These are phyloP conservation scores for Sugiyamaella lignohabitans DNA, from an alignment of 805 yeast genomes.

Conservation along the genomic window DNA sequence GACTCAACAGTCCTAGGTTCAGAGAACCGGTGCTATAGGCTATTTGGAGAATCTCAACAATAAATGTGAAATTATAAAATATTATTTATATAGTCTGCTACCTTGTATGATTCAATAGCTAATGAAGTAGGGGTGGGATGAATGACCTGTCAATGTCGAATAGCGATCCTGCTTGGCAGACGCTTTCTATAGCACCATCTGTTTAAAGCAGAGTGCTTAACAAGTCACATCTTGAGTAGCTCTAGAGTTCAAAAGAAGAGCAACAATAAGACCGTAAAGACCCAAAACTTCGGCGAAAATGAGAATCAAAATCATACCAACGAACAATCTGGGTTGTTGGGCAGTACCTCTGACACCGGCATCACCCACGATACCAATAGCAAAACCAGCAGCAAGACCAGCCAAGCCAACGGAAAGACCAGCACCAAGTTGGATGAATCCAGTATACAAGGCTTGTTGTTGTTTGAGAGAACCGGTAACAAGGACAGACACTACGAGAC, in stretches of 20 bases:
- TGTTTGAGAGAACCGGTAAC: constrained; percentile 86
- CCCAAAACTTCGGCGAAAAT: constrained; percentile 99
- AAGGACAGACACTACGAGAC: constrained; percentile 91
- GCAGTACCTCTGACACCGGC: constrained; percentile 99
- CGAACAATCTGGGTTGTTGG: constrained; percentile 97
- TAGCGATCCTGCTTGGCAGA: background rate
- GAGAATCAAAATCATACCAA: constrained; percentile 96
- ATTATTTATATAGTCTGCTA: background rate
- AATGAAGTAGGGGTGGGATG: background rate
- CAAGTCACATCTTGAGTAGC: constrained; percentile 89
- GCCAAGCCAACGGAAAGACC: constrained; percentile 96
- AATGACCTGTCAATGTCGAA: background rate
- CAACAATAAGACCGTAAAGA: constrained; percentile 96
- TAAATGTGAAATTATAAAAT: too few relatives aligned
- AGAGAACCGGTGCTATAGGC: background rate
- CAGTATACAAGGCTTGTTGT: constrained; percentile 89
- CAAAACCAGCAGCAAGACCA: constrained; percentile 97
- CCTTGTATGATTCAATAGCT: too few relatives aligned
- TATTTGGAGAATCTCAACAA: too few relatives aligned
- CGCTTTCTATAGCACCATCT: background rate
- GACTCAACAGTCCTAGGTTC: too few relatives aligned
- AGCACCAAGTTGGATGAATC: constrained; percentile 96
- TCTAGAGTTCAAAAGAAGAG: constrained; percentile 94
- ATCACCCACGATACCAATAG: constrained; percentile 99
- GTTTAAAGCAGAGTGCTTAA: too few relatives aligned